These are phyloP conservation scores for Xylaria sp. DNA, from an alignment of 495 filamentous ascomycete genomes.

Conservation along the genomic window DNA sequence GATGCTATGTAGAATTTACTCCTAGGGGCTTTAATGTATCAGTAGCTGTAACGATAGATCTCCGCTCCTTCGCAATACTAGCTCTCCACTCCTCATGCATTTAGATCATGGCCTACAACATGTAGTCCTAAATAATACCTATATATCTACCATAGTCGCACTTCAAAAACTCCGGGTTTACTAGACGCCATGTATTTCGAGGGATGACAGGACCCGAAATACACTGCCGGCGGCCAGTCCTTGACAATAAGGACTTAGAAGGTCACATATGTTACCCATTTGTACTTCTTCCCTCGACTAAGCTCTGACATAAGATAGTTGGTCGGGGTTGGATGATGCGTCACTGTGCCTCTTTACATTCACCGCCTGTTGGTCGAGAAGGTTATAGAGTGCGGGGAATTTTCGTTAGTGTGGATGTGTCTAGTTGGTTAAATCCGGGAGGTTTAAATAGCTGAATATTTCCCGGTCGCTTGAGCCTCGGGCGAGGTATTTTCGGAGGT, in stretches of 20 bases:
- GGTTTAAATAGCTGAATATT: neutral
- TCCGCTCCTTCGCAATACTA: neutral
- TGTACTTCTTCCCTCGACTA: neutral
- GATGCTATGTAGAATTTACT: neutral
- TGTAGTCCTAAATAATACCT: neutral
- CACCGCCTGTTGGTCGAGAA: neutral
- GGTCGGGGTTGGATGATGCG: neutral
- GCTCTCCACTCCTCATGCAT: neutral
- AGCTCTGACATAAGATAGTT: conserved; percentile 2
- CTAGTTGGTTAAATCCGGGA: neutral
- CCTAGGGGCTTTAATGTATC: conserved; percentile 1
- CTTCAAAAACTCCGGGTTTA: neutral
- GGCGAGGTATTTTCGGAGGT: neutral
- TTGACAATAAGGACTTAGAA: neutral
- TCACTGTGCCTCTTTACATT: neutral
- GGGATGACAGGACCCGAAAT: neutral
- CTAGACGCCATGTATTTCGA: neutral
- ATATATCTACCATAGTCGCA: neutral
- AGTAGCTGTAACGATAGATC: neutral
- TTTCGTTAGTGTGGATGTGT: neutral
- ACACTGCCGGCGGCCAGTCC: neutral
- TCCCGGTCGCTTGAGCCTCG: too few relatives aligned
- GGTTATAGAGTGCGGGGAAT: neutral
- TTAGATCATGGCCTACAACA: neutral
- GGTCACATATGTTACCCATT: neutral